Evolutionary conservation across 768 basidiomycete species (phyloP).

Genomic region (Tylopilus sp.): DNA sequence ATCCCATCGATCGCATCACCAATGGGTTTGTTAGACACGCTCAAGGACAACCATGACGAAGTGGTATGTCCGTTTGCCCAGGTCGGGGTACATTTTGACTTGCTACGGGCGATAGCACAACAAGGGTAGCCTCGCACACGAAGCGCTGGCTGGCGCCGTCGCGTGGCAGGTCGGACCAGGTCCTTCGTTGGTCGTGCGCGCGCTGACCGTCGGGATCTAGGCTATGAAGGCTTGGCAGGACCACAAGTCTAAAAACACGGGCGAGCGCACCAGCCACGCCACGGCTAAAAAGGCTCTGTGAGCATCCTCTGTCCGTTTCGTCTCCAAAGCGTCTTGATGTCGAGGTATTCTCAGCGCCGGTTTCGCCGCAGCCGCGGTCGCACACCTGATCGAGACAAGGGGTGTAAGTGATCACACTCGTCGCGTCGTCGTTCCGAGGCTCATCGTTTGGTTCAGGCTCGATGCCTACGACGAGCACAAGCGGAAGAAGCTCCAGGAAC

Average conservation of each 20-base stretch:
- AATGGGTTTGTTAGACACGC: slow-evolving; percentile 10
- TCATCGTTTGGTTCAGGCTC: background rate
- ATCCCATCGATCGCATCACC: background rate
- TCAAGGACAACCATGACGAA: background rate
- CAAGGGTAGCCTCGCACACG: slow-evolving; percentile 16
- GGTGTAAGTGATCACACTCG: background rate
- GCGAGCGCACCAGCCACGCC: slow-evolving; percentile 18
- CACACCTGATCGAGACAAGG: background rate
- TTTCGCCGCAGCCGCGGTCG: background rate
- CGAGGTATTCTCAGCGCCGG: background rate
- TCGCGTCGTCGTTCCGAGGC: background rate
- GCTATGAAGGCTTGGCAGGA: slow-evolving; percentile 17
- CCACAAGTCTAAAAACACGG: slow-evolving; percentile 4
- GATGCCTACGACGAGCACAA: background rate
- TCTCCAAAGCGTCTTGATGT: background rate
- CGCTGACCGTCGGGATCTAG: background rate
- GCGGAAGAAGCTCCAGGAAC: background rate
- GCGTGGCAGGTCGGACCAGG: slow-evolving; percentile 17
- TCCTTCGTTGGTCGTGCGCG: background rate
- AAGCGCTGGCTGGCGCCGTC: slow-evolving; percentile 16
- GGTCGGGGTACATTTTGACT: background rate
- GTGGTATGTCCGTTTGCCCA: slow-evolving; percentile 4
- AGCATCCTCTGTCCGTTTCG: background rate
- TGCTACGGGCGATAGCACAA: slow-evolving; percentile 1
- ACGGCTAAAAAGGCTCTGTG: slow-evolving; percentile 17